These are phyloP conservation scores for Sphagnum tenellum DNA, from an alignment of 225 moss, liverwort and hornwort species.

Conservation along the genomic window DNA sequence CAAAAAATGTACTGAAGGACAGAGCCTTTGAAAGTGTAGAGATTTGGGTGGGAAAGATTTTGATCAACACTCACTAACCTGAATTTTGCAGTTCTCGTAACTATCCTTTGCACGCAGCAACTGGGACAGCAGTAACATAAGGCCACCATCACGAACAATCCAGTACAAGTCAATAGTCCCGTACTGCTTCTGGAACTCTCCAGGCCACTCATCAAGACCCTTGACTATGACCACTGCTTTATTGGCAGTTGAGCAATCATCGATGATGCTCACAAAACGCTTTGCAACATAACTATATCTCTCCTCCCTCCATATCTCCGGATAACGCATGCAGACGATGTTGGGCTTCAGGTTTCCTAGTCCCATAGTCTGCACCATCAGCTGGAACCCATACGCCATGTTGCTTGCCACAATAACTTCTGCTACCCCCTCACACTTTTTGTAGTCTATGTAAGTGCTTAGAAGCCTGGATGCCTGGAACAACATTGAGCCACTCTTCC, in stretches of 20 bases:
- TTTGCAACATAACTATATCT: constrained; percentile 58
- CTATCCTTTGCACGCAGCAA: constrained; percentile 93
- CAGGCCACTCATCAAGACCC: constrained; percentile 99
- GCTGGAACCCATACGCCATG: constrained; percentile 82
- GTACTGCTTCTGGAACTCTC: constrained; percentile 84
- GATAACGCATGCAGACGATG: constrained; percentile 99
- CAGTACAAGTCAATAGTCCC: constrained; percentile 98
- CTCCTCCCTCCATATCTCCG: constrained; percentile 94
- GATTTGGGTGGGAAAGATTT: too few relatives aligned
- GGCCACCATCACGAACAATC: constrained; percentile 99
- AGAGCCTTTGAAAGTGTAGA: too few relatives aligned
- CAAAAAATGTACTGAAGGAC: too few relatives aligned
- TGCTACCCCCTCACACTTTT: constrained; percentile 97
- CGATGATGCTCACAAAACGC: constrained; percentile 84
- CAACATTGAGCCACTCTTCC: neutral
- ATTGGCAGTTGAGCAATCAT: constrained; percentile 90
- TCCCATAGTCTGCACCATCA: constrained; percentile 95
- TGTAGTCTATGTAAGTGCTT: constrained; percentile 82
- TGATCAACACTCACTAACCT: constrained; percentile 12
- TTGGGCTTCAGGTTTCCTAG: constrained; percentile 98
- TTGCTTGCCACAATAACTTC: constrained; percentile 91
- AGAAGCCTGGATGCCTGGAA: constrained; percentile 78
- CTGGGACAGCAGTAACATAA: constrained; percentile 96
- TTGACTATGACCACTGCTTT: constrained; percentile 99
- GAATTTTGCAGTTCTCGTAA: constrained; percentile 98